These are phyloP conservation scores for Metschnikowia bowlesiae DNA, from an alignment of 805 yeast genomes.

Conservation along the genomic window DNA sequence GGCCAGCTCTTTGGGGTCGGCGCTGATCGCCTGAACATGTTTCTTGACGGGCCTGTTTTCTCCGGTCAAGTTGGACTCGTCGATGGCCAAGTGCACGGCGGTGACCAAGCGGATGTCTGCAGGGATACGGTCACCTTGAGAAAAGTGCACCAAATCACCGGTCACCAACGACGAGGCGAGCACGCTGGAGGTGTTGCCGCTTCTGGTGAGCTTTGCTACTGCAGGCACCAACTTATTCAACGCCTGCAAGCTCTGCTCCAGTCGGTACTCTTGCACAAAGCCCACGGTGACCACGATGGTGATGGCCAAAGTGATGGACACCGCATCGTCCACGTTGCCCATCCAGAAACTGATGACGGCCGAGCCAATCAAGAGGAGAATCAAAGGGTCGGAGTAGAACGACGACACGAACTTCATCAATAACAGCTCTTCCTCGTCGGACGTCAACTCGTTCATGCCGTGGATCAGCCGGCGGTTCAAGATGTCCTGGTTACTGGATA, in stretches of 20 bases:
- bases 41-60: conserved; percentile 88
- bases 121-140: conserved; percentile 94
- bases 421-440: conserved; percentile 74
- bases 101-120: conserved; percentile 85
- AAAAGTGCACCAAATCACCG: conserved; percentile 87
- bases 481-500: conserved; percentile 66
- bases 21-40: conserved; percentile 39
- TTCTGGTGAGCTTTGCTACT: conserved; percentile 87
- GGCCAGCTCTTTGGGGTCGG: conserved; percentile 13
- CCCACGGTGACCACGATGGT: conserved; percentile 94
- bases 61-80: conserved; percentile 94
- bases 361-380: conserved; percentile 81
- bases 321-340: conserved; percentile 96
- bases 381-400: conserved; percentile 88
- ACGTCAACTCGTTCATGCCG: conserved; percentile 75
- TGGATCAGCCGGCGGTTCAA: conserved; percentile 64
- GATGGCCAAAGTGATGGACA: conserved; percentile 90
- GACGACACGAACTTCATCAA: conserved; percentile 69
- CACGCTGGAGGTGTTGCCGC: conserved; percentile 71
- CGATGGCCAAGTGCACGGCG: conserved; percentile 76
- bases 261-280: conserved; percentile 93
- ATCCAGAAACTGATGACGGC: conserved; percentile 81
- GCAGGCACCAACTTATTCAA: conserved; percentile 92
- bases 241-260: conserved; percentile 92
- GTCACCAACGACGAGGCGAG: conserved; percentile 88